Percentiles rank a stretch among this genome's conserved stretches.
phyloP scores from a whole-genome alignment of 495 filamentous ascomycete genomes.

The Penicillium goetzii region DNA sequence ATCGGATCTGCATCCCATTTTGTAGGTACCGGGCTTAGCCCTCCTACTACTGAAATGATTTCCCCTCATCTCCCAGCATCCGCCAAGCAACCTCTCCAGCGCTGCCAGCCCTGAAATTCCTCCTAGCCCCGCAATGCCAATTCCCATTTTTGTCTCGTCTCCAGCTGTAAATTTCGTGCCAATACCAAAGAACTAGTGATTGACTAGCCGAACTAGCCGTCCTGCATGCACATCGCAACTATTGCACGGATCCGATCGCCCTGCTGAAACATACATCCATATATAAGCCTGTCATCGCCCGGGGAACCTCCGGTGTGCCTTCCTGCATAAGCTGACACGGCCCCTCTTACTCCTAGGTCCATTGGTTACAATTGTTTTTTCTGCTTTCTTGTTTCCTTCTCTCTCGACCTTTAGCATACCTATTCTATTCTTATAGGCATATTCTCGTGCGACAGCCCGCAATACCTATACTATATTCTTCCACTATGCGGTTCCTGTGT shows the following conservation, averaged over 20 bases:
- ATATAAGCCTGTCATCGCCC: constrained; percentile 6
- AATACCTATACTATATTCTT: not conserved
- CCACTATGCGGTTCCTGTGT: constrained; percentile 46
- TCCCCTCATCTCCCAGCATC: not conserved
- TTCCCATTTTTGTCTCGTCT: not conserved
- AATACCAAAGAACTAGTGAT: not conserved
- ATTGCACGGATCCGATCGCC: constrained; percentile 1
- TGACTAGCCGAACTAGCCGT: not conserved
- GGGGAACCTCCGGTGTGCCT: not conserved
- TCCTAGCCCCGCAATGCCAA: not conserved
- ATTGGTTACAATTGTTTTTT: not conserved
- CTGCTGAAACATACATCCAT: not conserved
- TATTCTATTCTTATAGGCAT: not conserved
- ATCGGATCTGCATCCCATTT: not conserved
- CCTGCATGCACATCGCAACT: constrained; percentile 4
- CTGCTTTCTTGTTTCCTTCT: not conserved
- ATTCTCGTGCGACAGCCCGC: not conserved
- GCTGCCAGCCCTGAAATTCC: not conserved
- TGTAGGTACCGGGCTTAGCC: not conserved
- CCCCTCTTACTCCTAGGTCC: not conserved
- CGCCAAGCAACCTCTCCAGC: not conserved
- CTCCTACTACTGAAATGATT: too few species aligned
- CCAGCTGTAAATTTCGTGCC: not conserved
- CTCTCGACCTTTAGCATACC: not conserved
- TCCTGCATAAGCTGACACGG: constrained; percentile 10